Conservation (phyloP, 176 grass and related monocot species). For the Aegilops tauschii region DNA sequence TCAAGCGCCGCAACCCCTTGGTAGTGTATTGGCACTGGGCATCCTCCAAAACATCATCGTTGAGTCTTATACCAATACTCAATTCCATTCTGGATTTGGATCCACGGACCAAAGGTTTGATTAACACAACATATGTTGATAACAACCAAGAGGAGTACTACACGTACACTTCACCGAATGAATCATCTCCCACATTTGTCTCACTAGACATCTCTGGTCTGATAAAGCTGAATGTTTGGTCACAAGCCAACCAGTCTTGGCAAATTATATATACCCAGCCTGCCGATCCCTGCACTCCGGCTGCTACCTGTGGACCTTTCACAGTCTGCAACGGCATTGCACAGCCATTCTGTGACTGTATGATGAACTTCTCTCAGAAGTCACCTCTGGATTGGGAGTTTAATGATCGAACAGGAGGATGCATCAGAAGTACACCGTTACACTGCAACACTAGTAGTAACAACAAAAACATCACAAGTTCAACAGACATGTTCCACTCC, state of each 20-base stretch:
- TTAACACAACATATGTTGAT: background rate
- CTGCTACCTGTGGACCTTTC: background rate
- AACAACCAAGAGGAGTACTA: background rate
- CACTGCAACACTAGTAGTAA: background rate
- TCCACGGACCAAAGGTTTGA: background rate
- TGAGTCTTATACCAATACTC: background rate
- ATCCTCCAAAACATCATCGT: background rate
- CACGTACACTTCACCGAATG: background rate
- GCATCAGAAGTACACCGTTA: background rate
- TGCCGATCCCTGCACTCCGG: background rate
- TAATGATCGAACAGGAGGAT: background rate
- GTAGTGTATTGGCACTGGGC: background rate
- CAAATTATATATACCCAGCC: background rate
- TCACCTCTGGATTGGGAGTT: background rate
- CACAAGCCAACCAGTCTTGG: background rate
- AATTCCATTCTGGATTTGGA: background rate
- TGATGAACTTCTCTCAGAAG: background rate
- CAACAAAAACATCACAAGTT: background rate
- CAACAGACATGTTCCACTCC: background rate
- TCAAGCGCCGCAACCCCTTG: background rate
- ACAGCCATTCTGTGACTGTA: background rate
- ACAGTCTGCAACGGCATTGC: background rate
- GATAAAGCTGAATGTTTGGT: background rate
- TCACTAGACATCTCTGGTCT: background rate
- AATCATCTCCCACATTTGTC: background rate